Conservation (phyloP, 75 land plant genomes). For the Azolla pinnata region DNA sequence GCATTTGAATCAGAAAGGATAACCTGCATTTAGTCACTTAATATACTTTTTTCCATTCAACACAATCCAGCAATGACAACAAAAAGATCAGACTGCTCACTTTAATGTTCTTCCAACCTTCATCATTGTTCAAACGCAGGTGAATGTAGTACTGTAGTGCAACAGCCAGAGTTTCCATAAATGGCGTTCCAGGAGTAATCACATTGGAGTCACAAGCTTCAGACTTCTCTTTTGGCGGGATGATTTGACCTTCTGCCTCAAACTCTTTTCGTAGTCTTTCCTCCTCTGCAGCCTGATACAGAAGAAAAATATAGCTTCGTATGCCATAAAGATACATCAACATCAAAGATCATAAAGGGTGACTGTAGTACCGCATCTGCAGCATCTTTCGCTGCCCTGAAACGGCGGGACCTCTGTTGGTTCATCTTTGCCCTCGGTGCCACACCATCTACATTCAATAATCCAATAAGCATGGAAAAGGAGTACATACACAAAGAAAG, state of each 20-base stretch:
- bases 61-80: not conserved
- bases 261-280: conserved; percentile 71
- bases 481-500: not conserved
- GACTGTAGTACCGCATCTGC: conserved; percentile 43
- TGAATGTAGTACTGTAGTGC: conserved; percentile 87
- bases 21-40: conserved; percentile 35
- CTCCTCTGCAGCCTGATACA: conserved; percentile 60
- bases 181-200: conserved; percentile 90
- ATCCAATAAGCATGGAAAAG: too few species aligned
- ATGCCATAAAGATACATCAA: too few species aligned
- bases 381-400: conserved; percentile 89
- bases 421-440: conserved; percentile 97
- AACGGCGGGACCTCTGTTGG: conserved; percentile 77
- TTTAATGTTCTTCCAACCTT: conserved; percentile 71
- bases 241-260: conserved; percentile 40
- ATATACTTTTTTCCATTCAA: not conserved
- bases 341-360: not conserved
- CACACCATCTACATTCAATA: conserved; percentile 59
- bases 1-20: conserved; percentile 95
- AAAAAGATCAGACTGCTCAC: conserved; percentile 16
- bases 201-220: conserved; percentile 89
- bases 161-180: conserved; percentile 77
- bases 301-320: not conserved
- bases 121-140: conserved; percentile 45
- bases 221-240: conserved; percentile 43